Evolutionary conservation across 2,329 filamentous ascomycete species (phyloP), one percentile per base, ranked within the genome.

Genomic region (Xylaria sp.): DNA sequence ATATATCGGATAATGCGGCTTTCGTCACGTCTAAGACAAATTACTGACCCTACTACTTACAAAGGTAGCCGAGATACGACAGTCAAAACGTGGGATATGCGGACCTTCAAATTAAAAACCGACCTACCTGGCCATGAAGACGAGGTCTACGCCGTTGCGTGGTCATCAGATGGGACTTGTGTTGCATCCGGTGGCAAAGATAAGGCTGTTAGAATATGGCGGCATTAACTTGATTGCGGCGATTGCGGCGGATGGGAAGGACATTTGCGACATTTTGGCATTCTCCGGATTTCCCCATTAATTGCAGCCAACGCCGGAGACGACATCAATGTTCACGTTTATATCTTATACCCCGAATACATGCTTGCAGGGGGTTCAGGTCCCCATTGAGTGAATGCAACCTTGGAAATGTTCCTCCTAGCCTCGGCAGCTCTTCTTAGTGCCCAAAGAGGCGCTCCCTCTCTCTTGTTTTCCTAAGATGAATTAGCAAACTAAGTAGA

Each of bases 181-280:
- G 94, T 98, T 18, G 94, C 91, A 21, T 97, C 94, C 79, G 96
- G 94, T 63, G 96, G 96, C 10, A 95, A 95, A 79, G 96, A 99
- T 80, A 98, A 97, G 80, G 89, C 89, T 2, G 88, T 92, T 23
- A 83, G 89, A 72, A 80, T 91, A 50, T 92, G 90, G 90, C 84
- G 87, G 73, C 88, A 90, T 78, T 91, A 82, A 77, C 21, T n/a
- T 60, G n/a, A 27, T 27, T 50, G 55, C 60, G 25, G 12, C 44
- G 47, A 60, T 57, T 57, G 8, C 13, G 29, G 25, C 50, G 44
- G 18, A 35, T 40, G 25, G 32, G 5, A 35, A 47, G 1, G 12
- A n/a, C 8, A 21, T 50, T 40, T 13, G 12, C 32, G 8, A 25
- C 13, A 4, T 27, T 32, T 9, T n/a, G 5, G 35, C 23, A 47